These are phyloP conservation scores for Actinidia chinensis DNA, from an alignment of 179 eudicot species.

Conservation along the genomic window DNA sequence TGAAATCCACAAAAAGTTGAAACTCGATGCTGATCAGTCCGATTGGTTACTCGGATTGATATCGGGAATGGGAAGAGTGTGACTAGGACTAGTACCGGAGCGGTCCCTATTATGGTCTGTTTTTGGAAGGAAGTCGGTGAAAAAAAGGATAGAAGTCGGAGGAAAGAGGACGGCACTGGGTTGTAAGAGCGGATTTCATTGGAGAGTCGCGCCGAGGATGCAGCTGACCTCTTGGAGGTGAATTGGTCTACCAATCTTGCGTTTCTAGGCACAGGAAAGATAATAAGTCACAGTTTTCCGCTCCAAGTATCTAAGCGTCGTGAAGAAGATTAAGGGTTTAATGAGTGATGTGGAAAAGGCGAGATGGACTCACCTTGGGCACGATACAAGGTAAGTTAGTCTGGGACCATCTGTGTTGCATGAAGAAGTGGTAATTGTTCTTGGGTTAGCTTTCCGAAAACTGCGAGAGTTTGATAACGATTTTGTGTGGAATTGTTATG, in stretches of 20 bases:
- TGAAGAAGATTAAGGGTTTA: conserved; percentile 22
- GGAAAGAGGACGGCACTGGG: conserved; percentile 30
- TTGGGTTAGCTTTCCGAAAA: conserved; percentile 24
- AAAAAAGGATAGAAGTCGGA: conserved; percentile 28
- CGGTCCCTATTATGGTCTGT: conserved; percentile 58
- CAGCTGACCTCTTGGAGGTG: conserved; percentile 90
- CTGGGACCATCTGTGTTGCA: conserved; percentile 13
- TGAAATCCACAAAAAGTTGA: conserved; percentile 55
- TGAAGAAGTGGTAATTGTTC: conserved; percentile 24
- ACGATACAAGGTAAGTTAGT: conserved; percentile 8
- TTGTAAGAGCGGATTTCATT: conserved; percentile 41
- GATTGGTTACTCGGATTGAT: conserved; percentile 39
- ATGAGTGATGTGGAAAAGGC: too few relatives aligned
- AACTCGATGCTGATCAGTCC: conserved; percentile 22
- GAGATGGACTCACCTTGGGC: not conserved
- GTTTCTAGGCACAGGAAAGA: conserved; percentile 31
- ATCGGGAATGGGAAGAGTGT: conserved; percentile 38
- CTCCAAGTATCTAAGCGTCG: conserved; percentile 23
- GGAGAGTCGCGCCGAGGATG: conserved; percentile 86
- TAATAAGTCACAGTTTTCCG: conserved; percentile 17
- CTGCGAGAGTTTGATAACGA: conserved; percentile 25
- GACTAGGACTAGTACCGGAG: conserved; percentile 39
- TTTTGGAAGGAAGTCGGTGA: conserved; percentile 54
- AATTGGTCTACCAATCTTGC: conserved; percentile 86
- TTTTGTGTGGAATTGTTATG: conserved; percentile 33